phyloP scores from a whole-genome alignment of 148 eudicot genomes.

The Diospyros kaki region DNA sequence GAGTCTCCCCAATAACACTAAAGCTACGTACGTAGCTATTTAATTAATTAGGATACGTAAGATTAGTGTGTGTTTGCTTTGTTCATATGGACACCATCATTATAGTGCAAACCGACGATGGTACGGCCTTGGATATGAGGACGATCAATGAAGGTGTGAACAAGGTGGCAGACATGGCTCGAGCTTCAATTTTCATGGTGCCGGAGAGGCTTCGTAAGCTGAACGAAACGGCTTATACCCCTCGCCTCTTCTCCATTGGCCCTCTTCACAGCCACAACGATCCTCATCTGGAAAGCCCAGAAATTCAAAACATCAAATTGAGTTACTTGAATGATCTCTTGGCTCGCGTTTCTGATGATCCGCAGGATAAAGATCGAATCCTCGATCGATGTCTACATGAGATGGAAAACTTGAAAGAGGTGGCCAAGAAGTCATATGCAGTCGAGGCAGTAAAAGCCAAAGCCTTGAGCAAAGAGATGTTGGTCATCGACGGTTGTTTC shows the following conservation, averaged over 20 bases:
- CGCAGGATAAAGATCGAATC: neutral
- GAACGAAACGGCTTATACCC: slow-evolving; percentile 3
- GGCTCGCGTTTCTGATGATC: too few species aligned
- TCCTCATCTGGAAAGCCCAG: neutral
- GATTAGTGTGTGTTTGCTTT: too few species aligned
- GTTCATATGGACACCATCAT: too few species aligned
- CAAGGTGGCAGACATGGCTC: too few species aligned
- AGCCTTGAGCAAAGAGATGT: neutral
- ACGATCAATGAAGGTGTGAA: too few species aligned
- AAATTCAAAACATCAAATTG: neutral
- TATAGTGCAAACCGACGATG: too few species aligned
- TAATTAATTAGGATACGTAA: too few species aligned
- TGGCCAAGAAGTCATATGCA: neutral
- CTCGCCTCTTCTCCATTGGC: slow-evolving; percentile 4
- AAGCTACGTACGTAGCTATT: too few species aligned
- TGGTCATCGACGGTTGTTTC: neutral
- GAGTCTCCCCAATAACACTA: too few species aligned
- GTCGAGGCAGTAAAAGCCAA: neutral
- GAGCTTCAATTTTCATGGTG: neutral
- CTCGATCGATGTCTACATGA: neutral
- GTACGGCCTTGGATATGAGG: too few species aligned
- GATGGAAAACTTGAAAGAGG: neutral
- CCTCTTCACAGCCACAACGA: neutral
- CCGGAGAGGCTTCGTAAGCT: neutral
- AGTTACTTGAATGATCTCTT: too few species aligned